A percentile compares a stretch with the other conserved stretches of the same genome.
phyloP scores from a whole-genome alignment of 2,329 filamentous ascomycete genomes.

The Fusarium foetens region DNA sequence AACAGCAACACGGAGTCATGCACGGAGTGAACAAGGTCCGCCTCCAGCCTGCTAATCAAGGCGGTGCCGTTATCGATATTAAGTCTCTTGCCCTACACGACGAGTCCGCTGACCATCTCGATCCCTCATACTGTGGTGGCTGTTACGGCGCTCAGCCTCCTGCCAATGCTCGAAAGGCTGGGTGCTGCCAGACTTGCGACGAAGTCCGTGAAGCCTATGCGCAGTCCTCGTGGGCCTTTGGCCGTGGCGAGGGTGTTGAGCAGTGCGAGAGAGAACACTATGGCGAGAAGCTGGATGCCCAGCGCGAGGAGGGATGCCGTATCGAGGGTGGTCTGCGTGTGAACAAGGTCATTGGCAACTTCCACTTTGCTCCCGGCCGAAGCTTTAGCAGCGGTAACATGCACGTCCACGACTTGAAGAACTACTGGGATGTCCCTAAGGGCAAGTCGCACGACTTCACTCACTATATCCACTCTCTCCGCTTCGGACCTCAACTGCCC shows the following conservation, averaged over 20 bases:
- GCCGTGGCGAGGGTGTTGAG: constrained; percentile 89
- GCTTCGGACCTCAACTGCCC: constrained; percentile 92
- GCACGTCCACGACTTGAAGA: constrained; percentile 97
- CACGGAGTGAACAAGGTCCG: constrained; percentile 94
- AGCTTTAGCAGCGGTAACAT: constrained; percentile 96
- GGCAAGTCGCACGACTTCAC: constrained; percentile 84
- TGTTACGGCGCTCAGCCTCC: constrained; percentile 90
- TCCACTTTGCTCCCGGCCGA: constrained; percentile 95
- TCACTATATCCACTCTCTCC: constrained; percentile 86
- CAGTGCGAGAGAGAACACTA: constrained; percentile 97
- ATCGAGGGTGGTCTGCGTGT: constrained; percentile 92
- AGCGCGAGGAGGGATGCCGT: constrained; percentile 91
- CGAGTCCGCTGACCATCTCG: constrained; percentile 79
- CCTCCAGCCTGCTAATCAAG: constrained; percentile 75
- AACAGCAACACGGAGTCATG: constrained; percentile 93
- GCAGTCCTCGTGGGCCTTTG: constrained; percentile 90
- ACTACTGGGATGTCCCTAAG: constrained; percentile 83
- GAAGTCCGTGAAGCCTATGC: constrained; percentile 97
- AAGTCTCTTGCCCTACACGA: constrained; percentile 74
- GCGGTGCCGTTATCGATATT: constrained; percentile 78
- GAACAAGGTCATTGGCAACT: constrained; percentile 99
- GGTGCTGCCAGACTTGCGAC: constrained; percentile 96
- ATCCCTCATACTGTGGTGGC: constrained; percentile 89
- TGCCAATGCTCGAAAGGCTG: constrained; percentile 75
- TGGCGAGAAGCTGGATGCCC: constrained; percentile 84